Base-by-base conservation (phyloP, 495 filamentous ascomycete species). In the Trichoderma gamsii region DNA sequence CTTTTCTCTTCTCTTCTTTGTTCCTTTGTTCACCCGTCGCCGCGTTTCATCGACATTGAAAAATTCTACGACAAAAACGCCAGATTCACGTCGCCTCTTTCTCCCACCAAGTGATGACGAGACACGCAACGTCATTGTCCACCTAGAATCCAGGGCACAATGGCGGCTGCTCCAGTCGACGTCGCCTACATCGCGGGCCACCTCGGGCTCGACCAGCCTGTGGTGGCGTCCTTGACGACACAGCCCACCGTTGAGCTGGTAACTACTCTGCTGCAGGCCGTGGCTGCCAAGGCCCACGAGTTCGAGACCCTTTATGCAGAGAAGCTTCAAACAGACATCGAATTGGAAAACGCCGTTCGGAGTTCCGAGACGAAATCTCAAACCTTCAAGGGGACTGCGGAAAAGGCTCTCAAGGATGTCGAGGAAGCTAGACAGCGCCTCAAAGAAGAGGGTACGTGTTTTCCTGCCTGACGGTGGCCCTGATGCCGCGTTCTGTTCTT, bases 261-360 rank as follows among this genome's bases (percentile, higher is more conserved):
- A 64, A 84, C 82, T 63, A 78, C 83, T 43, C 81, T 97, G 38
- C 79, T 97, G 16, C 77, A 83, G 13, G 83, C 84, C 4, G 84
- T 97, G 64, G 82, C 87, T 27, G 80, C 81, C 38, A 96, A 92
- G 78, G 90, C 91, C 38, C 89, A 86, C 63, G 93, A 97, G 71
- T 85, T 85, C 71, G 92, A 97, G 71, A 84, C 87, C 49, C 77
- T 94, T 16, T 87, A 86, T 69, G 88, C 93, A 8, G 89, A 95
- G 59, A 97, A 96, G 77, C 84, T 96, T 59, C 89, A 89, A 65
- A 76, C 90, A 18, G 91, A 93, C 68, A 92, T 98, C n/a, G 95
- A 98, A 79, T 82, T 98, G 12, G 95, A 98, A 76, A 93, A 90
- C 78, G 87, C 89, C 32, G 88, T 96, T 18, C 88, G 91, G 49